Evolutionary conservation across 2,329 filamentous ascomycete genomes (phyloP), one percentile per base, ranked within the genome.

Genomic region (Didymella exigua): DNA sequence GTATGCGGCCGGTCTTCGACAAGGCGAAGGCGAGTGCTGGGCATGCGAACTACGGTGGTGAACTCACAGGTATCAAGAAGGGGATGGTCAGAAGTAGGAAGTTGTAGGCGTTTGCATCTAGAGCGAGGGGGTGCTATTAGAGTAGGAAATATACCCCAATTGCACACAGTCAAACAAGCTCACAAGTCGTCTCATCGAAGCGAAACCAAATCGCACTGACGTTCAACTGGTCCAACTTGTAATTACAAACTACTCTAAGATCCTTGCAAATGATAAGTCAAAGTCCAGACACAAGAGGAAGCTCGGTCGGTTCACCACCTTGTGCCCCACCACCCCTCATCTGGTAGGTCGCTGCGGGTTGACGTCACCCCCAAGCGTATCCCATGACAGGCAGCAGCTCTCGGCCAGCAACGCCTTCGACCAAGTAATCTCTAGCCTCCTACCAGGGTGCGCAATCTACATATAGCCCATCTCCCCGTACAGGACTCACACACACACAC

Each of bases 31-130:
- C 65, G 86, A 85, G 70, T 89, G 91, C 69, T 89, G 92, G 49
- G 5, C 63, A 65, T 27, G 69, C 67, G 1, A 66, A 61, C 46
- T 99, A 99, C 79, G 86, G 86, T 62, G 95, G 95, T 79, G 95
- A 98, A 76, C 78, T 89, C 78, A 95, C 93, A 36, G 95, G 95
- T 86, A 96, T 99, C 79, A 98, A 97, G 82, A 90, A 88, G 66
- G 89, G 90, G 18, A 78, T 99, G 76, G 87, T 98, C 68, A 96
- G 95, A 86, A 96, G 91, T 83, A 84, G 90, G 71, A 98, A 95
- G 82, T 81, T 99, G 78, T 93, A 86, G 45, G 23, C 29, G 21
- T 11, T 13, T n/a, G 19, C 6, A 33, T 19, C 5, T 41, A 30
- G n/a, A n/a, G n/a, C n/a, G n/a, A n/a, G 36, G 37, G 5, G 30